These are phyloP conservation scores for Blastobotrys mokoenaii DNA, from an alignment of 805 yeast species.

Conservation along the genomic window DNA sequence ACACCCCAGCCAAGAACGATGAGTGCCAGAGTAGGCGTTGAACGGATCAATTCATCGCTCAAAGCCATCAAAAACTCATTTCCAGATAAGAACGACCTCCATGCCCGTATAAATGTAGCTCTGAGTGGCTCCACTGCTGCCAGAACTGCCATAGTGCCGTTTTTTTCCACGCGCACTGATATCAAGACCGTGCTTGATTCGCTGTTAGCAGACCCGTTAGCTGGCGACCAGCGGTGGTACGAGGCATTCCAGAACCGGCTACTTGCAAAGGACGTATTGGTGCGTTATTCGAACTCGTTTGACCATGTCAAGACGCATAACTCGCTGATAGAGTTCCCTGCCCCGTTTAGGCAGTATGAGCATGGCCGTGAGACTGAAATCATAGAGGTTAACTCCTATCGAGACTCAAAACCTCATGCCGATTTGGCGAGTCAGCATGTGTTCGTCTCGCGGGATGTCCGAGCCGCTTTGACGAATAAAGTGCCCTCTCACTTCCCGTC, in stretches of 20 bases:
- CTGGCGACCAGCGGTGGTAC: slow-evolving; percentile 25
- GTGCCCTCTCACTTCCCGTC: slow-evolving; percentile 18
- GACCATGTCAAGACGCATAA: slow-evolving; percentile 27
- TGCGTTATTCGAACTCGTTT: slow-evolving; percentile 21
- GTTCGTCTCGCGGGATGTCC: slow-evolving; percentile 16
- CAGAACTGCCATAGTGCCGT: slow-evolving; percentile 26
- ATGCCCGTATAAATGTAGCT: slow-evolving; percentile 21
- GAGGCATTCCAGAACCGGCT: slow-evolving; percentile 21
- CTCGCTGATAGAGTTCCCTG: slow-evolving; percentile 24
- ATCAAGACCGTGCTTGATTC: slow-evolving; percentile 23
- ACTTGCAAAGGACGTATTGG: slow-evolving; percentile 26
- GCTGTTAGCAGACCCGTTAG: slow-evolving; percentile 28
- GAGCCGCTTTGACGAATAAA: slow-evolving; percentile 12
- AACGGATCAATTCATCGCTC: slow-evolving; percentile 8
- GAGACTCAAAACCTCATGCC: slow-evolving; percentile 24
- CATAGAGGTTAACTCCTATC: slow-evolving; percentile 23
- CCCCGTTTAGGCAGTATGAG: slow-evolving; percentile 20
- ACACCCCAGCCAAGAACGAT: no score
- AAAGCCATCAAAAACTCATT: slow-evolving; percentile 16
- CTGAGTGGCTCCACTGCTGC: slow-evolving; percentile 16
- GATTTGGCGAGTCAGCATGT: slow-evolving; percentile 23
- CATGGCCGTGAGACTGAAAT: slow-evolving; percentile 20
- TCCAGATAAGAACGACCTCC: slow-evolving; percentile 21
- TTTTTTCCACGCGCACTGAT: slow-evolving; percentile 15
- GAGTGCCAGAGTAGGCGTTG: no score